Evolutionary conservation across 768 basidiomycete genomes (phyloP).

Genomic region (Pulveroboletus sp.): DNA sequence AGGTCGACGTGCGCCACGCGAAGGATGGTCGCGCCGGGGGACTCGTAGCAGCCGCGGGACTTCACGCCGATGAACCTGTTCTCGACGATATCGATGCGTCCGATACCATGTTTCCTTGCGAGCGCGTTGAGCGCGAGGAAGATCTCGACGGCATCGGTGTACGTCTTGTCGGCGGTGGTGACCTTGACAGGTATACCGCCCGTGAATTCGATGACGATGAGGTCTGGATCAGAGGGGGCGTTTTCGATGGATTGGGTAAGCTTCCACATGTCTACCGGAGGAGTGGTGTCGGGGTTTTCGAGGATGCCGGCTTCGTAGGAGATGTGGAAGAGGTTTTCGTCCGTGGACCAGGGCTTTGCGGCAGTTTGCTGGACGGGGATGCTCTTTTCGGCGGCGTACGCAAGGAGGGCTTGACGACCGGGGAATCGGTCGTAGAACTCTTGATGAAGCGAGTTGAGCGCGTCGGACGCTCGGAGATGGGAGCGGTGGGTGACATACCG

Average conservation of each 20-base stretch:
- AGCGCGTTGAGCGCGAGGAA: slow-evolving; percentile 89
- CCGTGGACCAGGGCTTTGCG: slow-evolving; percentile 98
- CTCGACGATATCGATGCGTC: slow-evolving; percentile 98
- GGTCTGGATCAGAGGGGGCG: slow-evolving; percentile 76
- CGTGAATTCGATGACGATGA: slow-evolving; percentile 80
- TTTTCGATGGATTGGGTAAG: slow-evolving; percentile 79
- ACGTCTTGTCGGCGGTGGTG: slow-evolving; percentile 50
- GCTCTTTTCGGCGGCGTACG: slow-evolving; percentile 78
- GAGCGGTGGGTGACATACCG: slow-evolving; percentile 40
- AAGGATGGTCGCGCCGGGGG: slow-evolving; percentile 93
- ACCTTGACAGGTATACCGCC: slow-evolving; percentile 86
- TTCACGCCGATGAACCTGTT: slow-evolving; percentile 99
- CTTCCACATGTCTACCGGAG: slow-evolving; percentile 99
- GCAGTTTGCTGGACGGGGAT: slow-evolving; percentile 95
- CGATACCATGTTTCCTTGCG: slow-evolving; percentile 92
- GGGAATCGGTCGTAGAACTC: slow-evolving; percentile 98
- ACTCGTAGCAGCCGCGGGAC: slow-evolving; percentile 99
- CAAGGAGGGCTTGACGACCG: slow-evolving; percentile 89
- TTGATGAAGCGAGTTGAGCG: slow-evolving; percentile 23
- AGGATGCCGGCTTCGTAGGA: slow-evolving; percentile 99
- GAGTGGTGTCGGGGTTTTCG: slow-evolving; percentile 92
- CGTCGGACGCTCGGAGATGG: not conserved
- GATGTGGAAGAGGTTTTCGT: slow-evolving; percentile 99
- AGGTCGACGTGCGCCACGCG: slow-evolving; percentile 94
- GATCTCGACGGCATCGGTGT: slow-evolving; percentile 93